These are phyloP conservation scores for Naumovozyma dairenensis DNA, from an alignment of 805 yeast species.

Conservation along the genomic window DNA sequence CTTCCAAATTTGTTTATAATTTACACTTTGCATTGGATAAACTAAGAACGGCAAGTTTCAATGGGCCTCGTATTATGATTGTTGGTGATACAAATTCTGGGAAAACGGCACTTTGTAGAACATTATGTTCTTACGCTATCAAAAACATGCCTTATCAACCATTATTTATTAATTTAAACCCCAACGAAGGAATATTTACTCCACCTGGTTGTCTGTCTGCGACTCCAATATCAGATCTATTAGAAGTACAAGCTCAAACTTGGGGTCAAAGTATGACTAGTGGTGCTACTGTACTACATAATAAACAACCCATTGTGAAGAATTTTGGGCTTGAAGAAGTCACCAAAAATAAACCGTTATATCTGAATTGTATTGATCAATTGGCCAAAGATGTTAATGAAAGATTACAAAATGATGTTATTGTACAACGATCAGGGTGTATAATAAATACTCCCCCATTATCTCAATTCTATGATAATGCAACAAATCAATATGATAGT, in stretches of 20 bases:
- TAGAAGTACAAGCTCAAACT: slow-evolving; percentile 60
- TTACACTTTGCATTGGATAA: slow-evolving; percentile 70
- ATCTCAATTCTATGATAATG: no score
- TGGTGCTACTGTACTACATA: slow-evolving; percentile 67
- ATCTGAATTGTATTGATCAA: slow-evolving; percentile 38
- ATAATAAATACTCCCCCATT: slow-evolving; percentile 26
- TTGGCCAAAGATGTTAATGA: slow-evolving; percentile 38
- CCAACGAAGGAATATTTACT: slow-evolving; percentile 56
- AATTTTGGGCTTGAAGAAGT: slow-evolving; percentile 62
- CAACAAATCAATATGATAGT: slow-evolving; percentile 12
- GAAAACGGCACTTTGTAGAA: slow-evolving; percentile 65
- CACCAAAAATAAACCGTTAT: slow-evolving; percentile 41
- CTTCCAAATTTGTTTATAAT: slow-evolving; percentile 64
- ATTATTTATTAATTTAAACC: slow-evolving; percentile 68
- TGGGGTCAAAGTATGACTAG: slow-evolving; percentile 75
- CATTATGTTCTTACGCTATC: slow-evolving; percentile 63
- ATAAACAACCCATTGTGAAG: slow-evolving; percentile 83
- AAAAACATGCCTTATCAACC: slow-evolving; percentile 59
- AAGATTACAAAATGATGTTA: slow-evolving; percentile 20
- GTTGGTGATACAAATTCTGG: slow-evolving; percentile 70
- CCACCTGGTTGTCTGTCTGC: slow-evolving; percentile 83
- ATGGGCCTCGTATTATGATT: slow-evolving; percentile 45
- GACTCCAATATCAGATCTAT: slow-evolving; percentile 67
- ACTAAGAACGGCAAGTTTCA: slow-evolving; percentile 28
- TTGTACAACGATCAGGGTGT: slow-evolving; percentile 27